Base-by-base conservation (phyloP, 1,284 basidiomycete species). In the Polyporus tsugae region DNA sequence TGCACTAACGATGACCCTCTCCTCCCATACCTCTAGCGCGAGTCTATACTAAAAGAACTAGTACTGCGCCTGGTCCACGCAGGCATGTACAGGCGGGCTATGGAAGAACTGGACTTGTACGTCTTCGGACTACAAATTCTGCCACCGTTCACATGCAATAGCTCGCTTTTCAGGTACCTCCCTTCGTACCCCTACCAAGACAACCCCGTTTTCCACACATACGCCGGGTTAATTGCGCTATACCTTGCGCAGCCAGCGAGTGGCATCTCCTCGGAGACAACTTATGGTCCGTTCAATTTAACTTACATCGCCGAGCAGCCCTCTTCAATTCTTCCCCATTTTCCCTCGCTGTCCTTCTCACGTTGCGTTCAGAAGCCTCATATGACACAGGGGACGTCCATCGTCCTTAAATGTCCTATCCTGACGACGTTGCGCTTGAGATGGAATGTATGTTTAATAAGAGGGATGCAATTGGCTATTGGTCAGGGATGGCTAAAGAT, bases 61-160 rank as follows among this genome's bases (percentile, higher is more conserved):
- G 82, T 93, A 13, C 83, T 95, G 22, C 84, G 87, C 44, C 82
- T 95, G 25, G 89, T 95, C 69, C 74, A 86, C 36, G 78, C 83
- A 9, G 85, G 83, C 2, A 84, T 84, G 73, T 84, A 91, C 74
- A 84, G 84, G 66, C 88, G 91, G 61, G 95, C 95, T 1, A 80
- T 95, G 69, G 92, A 95, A 69, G 93, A 97, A 77, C 82, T 97
- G 15, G 94, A 96, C 76, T 84, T 95, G 93, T 95, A 79, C 74
- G 89, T 80, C 19, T 42, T 65, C 52, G 44, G 41, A 33, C 58
- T 61, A 44, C 25, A 25, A 25, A 25, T 22, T n/a, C 25, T 60
- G 60, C 55, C 29, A 63, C 65, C 44, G 62, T 66, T 65, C 42
- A 17, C 33, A 33, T 44, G 22, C 60, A 44, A 64, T 65, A 25